Conservation (phyloP, 768 basidiomycete species). For the Serendipita sp. region DNA sequence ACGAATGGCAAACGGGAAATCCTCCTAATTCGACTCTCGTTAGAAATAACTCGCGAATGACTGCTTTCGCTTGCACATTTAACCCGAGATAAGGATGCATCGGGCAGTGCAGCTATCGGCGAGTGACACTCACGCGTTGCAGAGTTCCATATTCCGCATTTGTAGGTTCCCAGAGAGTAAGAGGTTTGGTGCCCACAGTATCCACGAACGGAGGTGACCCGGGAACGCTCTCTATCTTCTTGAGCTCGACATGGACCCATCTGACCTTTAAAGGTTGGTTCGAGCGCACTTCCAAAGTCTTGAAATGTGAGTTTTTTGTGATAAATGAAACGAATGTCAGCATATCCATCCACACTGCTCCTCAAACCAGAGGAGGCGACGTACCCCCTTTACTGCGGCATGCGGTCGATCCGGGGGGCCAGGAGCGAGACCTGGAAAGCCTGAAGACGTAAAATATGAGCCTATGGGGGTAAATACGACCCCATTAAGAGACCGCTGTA, state of each 20-base stretch:
- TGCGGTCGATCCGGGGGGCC: slow-evolving; percentile 57
- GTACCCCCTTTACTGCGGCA: slow-evolving; percentile 71
- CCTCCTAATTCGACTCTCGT: slow-evolving; percentile 35
- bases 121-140: slow-evolving; percentile 35
- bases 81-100: slow-evolving; percentile 3
- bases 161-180: slow-evolving; percentile 66
- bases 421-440: slow-evolving; percentile 83
- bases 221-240: slow-evolving; percentile 75
- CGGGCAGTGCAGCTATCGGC: neutral
- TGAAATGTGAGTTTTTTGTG: neutral
- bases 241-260: slow-evolving; percentile 82
- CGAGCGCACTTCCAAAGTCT: slow-evolving; percentile 78
- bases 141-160: slow-evolving; percentile 52
- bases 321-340: neutral
- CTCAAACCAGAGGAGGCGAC: slow-evolving; percentile 21
- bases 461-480: neutral
- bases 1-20: slow-evolving; percentile 78
- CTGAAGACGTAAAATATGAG: slow-evolving; percentile 22
- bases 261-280: slow-evolving; percentile 69
- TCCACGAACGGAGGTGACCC: slow-evolving; percentile 66
- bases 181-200: slow-evolving; percentile 64
- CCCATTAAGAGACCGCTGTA: slow-evolving; percentile 19
- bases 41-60: slow-evolving; percentile 7
- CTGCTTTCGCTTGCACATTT: slow-evolving; percentile 6
- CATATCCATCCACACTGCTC: neutral